phyloP scores from a whole-genome alignment of 371 early-diverging fungal species.

The Mortierella sp. region DNA sequence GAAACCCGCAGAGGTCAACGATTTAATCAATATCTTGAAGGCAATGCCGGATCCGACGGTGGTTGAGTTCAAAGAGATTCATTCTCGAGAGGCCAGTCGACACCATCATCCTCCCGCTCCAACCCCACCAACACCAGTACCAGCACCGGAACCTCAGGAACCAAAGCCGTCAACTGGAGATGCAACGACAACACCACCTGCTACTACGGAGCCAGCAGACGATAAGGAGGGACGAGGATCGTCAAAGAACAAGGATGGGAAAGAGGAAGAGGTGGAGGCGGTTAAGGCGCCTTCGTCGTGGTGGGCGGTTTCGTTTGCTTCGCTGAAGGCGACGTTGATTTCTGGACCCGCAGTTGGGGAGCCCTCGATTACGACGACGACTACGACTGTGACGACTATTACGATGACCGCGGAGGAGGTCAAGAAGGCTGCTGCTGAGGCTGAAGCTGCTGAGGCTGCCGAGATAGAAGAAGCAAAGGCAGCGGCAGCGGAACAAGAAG shows the following conservation, averaged over 20 bases:
- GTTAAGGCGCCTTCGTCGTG: constrained; percentile 49
- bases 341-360: constrained; percentile 10
- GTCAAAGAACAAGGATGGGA: not conserved
- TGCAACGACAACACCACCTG: not conserved
- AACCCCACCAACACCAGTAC: not conserved
- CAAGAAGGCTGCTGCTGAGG: not conserved
- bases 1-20: constrained; percentile 41
- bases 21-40: constrained; percentile 51
- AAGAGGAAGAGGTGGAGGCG: constrained; percentile 11
- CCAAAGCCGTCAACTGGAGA: not conserved
- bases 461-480: constrained; percentile 2
- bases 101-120: constrained; percentile 10
- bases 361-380: constrained; percentile 29
- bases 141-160: not conserved
- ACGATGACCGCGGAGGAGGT: constrained; percentile 25
- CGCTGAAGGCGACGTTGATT: constrained; percentile 23
- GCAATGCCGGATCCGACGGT: constrained; percentile 60
- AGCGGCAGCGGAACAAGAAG: not conserved
- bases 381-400: constrained; percentile 40
- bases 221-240: not conserved
- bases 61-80: constrained; percentile 45
- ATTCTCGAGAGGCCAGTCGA: constrained; percentile 30
- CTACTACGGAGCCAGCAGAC: not conserved
- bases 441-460: constrained; percentile 5
- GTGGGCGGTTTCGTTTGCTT: constrained; percentile 54